A percentile compares a stretch with the other conserved stretches of the same genome.
phyloP scores from a whole-genome alignment of 1,284 basidiomycete genomes.

The Amylostereum areolatum region DNA sequence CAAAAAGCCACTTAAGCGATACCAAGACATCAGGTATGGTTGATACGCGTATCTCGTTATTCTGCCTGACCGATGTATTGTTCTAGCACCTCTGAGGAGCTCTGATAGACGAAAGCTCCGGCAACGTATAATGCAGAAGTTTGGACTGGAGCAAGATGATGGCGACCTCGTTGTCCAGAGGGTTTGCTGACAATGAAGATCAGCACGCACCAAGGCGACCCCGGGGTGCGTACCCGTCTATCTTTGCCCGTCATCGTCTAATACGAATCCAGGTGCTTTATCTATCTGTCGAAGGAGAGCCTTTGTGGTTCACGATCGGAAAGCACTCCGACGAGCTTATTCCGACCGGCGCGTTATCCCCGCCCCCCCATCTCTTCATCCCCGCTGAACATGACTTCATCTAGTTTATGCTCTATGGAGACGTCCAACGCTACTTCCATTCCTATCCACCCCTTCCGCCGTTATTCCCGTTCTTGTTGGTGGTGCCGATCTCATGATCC shows the following conservation, averaged over 20 bases:
- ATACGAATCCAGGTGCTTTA: conserved; percentile 45
- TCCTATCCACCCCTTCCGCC: conserved; percentile 55
- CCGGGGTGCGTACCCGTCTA: conserved; percentile 42
- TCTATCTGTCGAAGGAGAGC: conserved; percentile 64
- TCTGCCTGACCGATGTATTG: too few species aligned
- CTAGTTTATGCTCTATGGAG: conserved; percentile 74
- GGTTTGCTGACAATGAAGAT: conserved; percentile 64
- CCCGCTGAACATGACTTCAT: background rate
- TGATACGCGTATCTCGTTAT: too few species aligned
- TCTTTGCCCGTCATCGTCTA: background rate
- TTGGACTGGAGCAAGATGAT: conserved; percentile 42
- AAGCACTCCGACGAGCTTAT: conserved; percentile 61
- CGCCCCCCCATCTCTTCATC: background rate
- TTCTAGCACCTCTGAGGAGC: conserved; percentile 56
- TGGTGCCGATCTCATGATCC: conserved; percentile 77
- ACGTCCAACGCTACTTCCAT: conserved; percentile 54
- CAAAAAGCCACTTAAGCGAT: too few species aligned
- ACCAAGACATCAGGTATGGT: too few species aligned
- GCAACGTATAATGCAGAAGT: conserved; percentile 47
- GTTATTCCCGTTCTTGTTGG: conserved; percentile 62
- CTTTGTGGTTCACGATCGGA: conserved; percentile 78
- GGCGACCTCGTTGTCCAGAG: conserved; percentile 65
- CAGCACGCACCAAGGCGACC: conserved; percentile 52
- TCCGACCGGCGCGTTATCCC: conserved; percentile 54
- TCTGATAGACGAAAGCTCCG: conserved; percentile 67